A percentile compares a stretch with the other conserved stretches of the same genome.
Evolutionary conservation across 352 stramenopile genomes (phyloP).

Genomic region (Pilasporangium apinafurcum): DNA sequence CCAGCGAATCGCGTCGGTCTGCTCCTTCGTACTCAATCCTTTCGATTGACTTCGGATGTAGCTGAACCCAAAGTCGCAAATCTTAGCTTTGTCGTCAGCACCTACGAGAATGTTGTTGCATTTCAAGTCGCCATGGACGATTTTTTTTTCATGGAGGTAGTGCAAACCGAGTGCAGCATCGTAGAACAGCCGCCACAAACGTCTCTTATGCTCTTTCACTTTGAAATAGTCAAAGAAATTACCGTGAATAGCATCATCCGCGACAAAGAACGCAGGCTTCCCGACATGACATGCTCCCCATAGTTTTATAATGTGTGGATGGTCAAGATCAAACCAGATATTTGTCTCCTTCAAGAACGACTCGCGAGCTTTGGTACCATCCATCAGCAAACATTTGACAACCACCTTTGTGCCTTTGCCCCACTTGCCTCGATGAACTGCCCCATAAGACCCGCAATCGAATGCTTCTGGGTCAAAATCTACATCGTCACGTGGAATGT

Average conservation of each 20-base stretch:
- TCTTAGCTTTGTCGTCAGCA: slow-evolving; percentile 22
- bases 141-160: slow-evolving; percentile 49
- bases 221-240: slow-evolving; percentile 36
- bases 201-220: slow-evolving; percentile 4
- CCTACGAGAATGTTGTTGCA: slow-evolving; percentile 83
- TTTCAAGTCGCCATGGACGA: slow-evolving; percentile 86
- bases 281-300: slow-evolving; percentile 5
- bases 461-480: not conserved
- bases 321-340: not conserved
- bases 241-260: slow-evolving; percentile 26
- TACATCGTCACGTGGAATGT: slow-evolving; percentile 4
- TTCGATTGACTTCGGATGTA: slow-evolving; percentile 26
- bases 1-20: slow-evolving; percentile 30
- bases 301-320: slow-evolving; percentile 4
- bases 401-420: slow-evolving; percentile 2
- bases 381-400: slow-evolving; percentile 1
- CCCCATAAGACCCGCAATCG: slow-evolving; percentile 1
- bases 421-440: slow-evolving; percentile 4
- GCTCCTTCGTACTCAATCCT: slow-evolving; percentile 16
- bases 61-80: slow-evolving; percentile 38
- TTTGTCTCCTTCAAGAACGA: slow-evolving; percentile 4
- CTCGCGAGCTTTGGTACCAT: not conserved
- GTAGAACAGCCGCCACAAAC: slow-evolving; percentile 21
- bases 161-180: slow-evolving; percentile 35
- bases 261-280: slow-evolving; percentile 16